Conservation (phyloP, 306 rosid species). For the Adenanthera pavonina region DNA sequence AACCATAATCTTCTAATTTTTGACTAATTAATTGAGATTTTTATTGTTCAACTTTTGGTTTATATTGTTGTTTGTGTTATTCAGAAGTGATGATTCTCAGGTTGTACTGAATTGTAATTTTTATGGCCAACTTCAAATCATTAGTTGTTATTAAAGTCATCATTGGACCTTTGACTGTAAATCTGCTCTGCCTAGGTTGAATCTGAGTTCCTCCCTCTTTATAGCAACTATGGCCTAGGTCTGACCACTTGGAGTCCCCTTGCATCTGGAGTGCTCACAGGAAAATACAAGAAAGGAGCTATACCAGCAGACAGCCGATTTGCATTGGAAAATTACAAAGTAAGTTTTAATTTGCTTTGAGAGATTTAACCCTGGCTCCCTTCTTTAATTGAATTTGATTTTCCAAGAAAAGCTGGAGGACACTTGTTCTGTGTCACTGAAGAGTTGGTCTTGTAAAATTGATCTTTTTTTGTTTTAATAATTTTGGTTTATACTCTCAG, state of each 20-base stretch:
- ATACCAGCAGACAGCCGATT: slow-evolving; percentile 91
- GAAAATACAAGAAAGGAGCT: slow-evolving; percentile 86
- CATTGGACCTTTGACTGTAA: slow-evolving; percentile 11
- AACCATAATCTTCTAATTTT: background rate
- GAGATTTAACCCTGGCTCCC: background rate
- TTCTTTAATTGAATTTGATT: background rate
- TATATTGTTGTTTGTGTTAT: background rate
- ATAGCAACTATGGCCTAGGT: slow-evolving; percentile 76
- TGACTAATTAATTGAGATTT: background rate
- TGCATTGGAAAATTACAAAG: slow-evolving; percentile 94
- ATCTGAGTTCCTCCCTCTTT: slow-evolving; percentile 83
- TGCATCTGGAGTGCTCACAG: slow-evolving; percentile 95
- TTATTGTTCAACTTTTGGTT: background rate
- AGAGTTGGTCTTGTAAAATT: background rate
- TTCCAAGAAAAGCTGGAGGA: background rate
- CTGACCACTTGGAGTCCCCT: slow-evolving; percentile 98
- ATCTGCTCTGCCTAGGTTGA: slow-evolving; percentile 64
- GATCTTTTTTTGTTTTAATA: background rate
- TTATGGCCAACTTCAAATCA: background rate
- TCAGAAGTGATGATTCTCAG: background rate
- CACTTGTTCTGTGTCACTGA: background rate
- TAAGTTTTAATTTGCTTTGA: slow-evolving; percentile 40
- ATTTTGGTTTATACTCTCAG: background rate
- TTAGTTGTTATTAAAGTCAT: background rate
- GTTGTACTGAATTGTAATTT: background rate